A percentile compares a stretch with the other conserved stretches of the same genome.
Conservation (phyloP, 768 basidiomycete species). For the Tephrocybe sp. region DNA sequence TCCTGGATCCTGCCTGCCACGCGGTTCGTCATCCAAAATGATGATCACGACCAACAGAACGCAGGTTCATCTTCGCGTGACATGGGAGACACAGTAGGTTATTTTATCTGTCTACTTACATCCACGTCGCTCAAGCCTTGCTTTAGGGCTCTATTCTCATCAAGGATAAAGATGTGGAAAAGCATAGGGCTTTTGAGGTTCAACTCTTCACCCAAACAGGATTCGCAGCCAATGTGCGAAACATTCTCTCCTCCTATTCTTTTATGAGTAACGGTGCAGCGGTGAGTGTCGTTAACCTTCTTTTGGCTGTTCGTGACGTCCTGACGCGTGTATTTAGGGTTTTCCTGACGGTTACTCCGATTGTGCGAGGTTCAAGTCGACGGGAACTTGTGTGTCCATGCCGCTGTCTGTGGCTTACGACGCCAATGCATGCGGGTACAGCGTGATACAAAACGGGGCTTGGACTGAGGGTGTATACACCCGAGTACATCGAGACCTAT, state of each 20-base stretch:
- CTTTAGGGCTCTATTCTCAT: slow-evolving; percentile 4
- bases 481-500: slow-evolving; percentile 5
- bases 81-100: slow-evolving; percentile 1
- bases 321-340: not conserved
- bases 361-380: slow-evolving; percentile 2
- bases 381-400: slow-evolving; percentile 5
- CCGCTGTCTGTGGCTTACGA: slow-evolving; percentile 4
- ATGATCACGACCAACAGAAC: slow-evolving; percentile 9
- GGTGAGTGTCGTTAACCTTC: not conserved
- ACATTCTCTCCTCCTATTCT: slow-evolving; percentile 7
- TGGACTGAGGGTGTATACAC: slow-evolving; percentile 7
- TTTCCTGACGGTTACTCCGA: slow-evolving; percentile 7
- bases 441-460: not conserved
- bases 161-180: slow-evolving; percentile 7
- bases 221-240: slow-evolving; percentile 3
- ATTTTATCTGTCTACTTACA: not conserved
- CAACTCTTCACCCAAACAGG: slow-evolving; percentile 9
- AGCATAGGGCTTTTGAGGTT: slow-evolving; percentile 5
- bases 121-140: not conserved
- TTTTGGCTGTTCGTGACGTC: not conserved
- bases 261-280: slow-evolving; percentile 8
- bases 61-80: slow-evolving; percentile 7
- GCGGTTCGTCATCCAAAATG: slow-evolving; percentile 8
- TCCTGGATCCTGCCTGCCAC: slow-evolving; percentile 5
- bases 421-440: slow-evolving; percentile 6